A percentile compares a stretch with the other conserved stretches of the same genome.
Conservation (phyloP, 139 green algal genomes). For the Ostreobium quekettii region DNA sequence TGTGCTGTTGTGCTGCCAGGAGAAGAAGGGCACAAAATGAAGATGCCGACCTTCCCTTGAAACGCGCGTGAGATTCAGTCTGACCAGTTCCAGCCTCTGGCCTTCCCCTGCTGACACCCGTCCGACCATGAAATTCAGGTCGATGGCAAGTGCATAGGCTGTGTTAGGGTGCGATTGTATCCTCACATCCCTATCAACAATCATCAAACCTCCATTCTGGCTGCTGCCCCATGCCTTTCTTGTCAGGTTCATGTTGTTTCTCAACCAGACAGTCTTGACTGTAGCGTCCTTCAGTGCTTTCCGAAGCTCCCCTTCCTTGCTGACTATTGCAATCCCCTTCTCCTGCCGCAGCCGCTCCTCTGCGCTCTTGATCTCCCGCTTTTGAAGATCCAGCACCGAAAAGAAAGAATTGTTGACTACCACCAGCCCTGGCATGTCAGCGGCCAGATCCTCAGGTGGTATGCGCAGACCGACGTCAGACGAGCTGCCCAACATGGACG, state of each 20-base stretch:
- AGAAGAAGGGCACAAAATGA: not conserved
- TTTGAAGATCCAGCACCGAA: not conserved
- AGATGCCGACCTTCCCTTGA: not conserved
- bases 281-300: not conserved
- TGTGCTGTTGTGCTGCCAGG: not conserved
- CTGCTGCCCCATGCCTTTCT: not conserved
- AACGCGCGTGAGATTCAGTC: not conserved
- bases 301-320: not conserved
- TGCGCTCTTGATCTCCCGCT: not conserved
- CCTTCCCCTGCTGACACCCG: not conserved
- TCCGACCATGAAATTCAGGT: not conserved
- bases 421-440: not conserved
- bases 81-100: not conserved
- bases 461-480: not conserved
- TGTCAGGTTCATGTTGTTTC: not conserved
- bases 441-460: not conserved
- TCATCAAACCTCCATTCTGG: not conserved
- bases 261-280: not conserved
- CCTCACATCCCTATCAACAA: not conserved
- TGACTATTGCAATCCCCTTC: not conserved
- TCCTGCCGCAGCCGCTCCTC: not conserved
- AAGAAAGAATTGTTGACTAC: not conserved
- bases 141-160: not conserved
- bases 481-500: not conserved
- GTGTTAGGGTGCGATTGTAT: not conserved